Base-by-base conservation (phyloP, 176 grass and related monocot species). In the Musa schizocarpa region DNA sequence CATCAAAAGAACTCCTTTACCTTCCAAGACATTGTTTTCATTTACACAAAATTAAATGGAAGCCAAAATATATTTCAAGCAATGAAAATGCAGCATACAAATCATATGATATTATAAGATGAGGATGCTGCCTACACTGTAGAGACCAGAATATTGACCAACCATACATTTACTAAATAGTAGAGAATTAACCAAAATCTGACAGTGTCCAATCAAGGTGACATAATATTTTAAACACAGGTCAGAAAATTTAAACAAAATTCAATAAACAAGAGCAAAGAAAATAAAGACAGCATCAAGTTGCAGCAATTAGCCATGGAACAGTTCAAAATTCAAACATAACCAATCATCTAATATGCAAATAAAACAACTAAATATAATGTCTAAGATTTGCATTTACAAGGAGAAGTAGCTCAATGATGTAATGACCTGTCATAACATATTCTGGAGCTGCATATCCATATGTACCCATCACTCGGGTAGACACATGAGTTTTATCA, bases 401-500 rank as follows among this genome's bases (percentile, higher is more conserved):
- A 59, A 72, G 23, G 21, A 62, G 48, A 79, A 21, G 53, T 5
- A 53, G 9, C 16, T 9, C 5, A 52, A 65, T 53, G 69, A 24
- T 51, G 58, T 73, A 80, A 76, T 74, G 78, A 99, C 96, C 96
- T 82, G 96, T 99, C 96, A 99, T 99, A 62, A 99, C 91, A 85
- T 99, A 99, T 58, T 99, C 96, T 71, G 96, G 96, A 68, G 96
- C 96, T 54, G 96, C 96, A 79, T 99, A 99, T 76, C 96, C 96
- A 69, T 99, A 99, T 50, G 96, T 99, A 71, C 96, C 96, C 96
- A 99, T 99, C 69, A 99, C 96, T 71, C 96, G 89, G 56, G 96
- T 99, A 34, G 96, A 99, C 29, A 99, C 96, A 87, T 99, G 96
- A 58, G 96, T 99, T 76, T 99, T 99, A 85, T 99, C 96, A 80